Evolutionary conservation across 768 basidiomycete species (phyloP).

Genomic region (Boletus huronensis): DNA sequence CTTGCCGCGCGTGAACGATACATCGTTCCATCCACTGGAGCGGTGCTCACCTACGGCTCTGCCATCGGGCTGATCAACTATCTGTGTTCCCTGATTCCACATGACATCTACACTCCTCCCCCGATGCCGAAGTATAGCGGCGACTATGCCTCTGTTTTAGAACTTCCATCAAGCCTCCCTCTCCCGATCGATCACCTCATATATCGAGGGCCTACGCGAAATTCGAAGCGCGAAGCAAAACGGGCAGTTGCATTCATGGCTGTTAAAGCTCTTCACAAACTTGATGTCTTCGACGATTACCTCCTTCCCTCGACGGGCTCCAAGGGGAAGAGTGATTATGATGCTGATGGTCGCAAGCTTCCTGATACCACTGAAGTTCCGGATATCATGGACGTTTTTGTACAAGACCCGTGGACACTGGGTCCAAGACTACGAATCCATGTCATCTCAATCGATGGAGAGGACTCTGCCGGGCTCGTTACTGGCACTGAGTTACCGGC

Average conservation of each 20-base stretch:
- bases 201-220: conserved; percentile 55
- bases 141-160: conserved; percentile 54
- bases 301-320: conserved; percentile 66
- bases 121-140: conserved; percentile 61
- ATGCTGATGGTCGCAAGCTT: conserved; percentile 48
- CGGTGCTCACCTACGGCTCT: conserved; percentile 75
- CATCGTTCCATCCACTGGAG: conserved; percentile 67
- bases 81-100: conserved; percentile 75
- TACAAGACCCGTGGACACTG: conserved; percentile 66
- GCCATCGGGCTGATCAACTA: conserved; percentile 67
- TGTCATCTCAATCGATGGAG: conserved; percentile 49
- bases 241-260: conserved; percentile 80
- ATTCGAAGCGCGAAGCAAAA: conserved; percentile 77
- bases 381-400: conserved; percentile 53
- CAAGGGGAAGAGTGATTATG: conserved; percentile 46
- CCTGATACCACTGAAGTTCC: conserved; percentile 46
- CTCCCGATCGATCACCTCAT: conserved; percentile 50
- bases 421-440: conserved; percentile 62
- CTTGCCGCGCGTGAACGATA: conserved; percentile 68
- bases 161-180: conserved; percentile 65
- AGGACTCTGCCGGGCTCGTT: conserved; percentile 56
- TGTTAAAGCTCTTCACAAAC: conserved; percentile 59
- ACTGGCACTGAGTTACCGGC: conserved; percentile 57
- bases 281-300: conserved; percentile 81
- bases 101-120: conserved; percentile 61